phyloP scores from a whole-genome alignment of 306 rosid genomes.

The Canavalia gladiata region DNA sequence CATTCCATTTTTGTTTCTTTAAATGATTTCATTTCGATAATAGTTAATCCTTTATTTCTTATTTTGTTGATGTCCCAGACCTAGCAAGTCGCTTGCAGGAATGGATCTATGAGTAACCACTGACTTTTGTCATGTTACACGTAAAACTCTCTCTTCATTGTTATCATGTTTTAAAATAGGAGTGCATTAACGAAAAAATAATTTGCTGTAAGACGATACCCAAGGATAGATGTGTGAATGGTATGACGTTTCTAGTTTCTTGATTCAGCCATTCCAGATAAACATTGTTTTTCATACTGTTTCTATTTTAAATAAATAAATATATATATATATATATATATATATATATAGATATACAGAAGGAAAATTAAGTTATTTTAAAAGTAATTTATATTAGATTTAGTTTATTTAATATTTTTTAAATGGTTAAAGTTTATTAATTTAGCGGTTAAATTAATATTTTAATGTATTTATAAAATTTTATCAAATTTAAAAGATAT shows the following conservation, averaged over 20 bases:
- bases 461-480: too few relatives aligned
- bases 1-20: conserved; percentile 48
- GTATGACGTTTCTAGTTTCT: not conserved
- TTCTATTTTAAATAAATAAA: not conserved
- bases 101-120: not conserved
- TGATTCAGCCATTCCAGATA: not conserved
- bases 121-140: not conserved
- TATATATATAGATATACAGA: too few relatives aligned
- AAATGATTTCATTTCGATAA: conserved; percentile 35
- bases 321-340: too few relatives aligned
- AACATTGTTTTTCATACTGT: not conserved
- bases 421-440: too few relatives aligned
- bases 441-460: too few relatives aligned
- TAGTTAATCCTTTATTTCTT: conserved; percentile 35
- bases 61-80: conserved; percentile 16
- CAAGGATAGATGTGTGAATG: not conserved
- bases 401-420: too few relatives aligned
- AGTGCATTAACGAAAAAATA: too few relatives aligned
- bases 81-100: not conserved
- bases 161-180: not conserved
- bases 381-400: too few relatives aligned
- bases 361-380: too few relatives aligned
- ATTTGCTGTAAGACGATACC: not conserved
- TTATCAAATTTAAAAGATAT: too few relatives aligned
- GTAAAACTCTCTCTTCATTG: not conserved